These are phyloP conservation scores for Cucurbita ficifolia DNA, from an alignment of 306 rosid species.

Conservation along the genomic window DNA sequence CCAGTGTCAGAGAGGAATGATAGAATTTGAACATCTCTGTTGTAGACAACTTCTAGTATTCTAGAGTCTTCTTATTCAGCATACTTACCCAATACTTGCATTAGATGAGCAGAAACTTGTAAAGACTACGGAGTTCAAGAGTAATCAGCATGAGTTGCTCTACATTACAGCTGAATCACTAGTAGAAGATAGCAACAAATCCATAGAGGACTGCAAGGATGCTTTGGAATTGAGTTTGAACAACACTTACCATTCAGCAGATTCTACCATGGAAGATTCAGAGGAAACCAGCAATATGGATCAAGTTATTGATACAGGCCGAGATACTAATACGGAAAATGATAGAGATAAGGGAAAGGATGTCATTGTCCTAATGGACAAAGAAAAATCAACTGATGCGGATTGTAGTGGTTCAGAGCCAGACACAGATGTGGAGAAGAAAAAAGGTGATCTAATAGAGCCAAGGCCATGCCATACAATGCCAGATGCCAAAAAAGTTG, in stretches of 20 bases:
- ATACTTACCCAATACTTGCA: not conserved
- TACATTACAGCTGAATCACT: slow-evolving; percentile 6
- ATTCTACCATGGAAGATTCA: not conserved
- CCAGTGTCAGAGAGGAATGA: slow-evolving; percentile 6
- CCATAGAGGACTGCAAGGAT: slow-evolving; percentile 11
- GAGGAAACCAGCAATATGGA: not conserved
- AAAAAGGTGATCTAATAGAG: slow-evolving; percentile 10
- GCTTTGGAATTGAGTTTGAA: not conserved
- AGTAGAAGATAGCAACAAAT: slow-evolving; percentile 8
- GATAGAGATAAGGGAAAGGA: slow-evolving; percentile 6
- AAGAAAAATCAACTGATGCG: too few relatives aligned
- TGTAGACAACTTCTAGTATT: not conserved
- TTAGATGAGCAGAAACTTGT: slow-evolving; percentile 22
- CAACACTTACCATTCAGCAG: not conserved
- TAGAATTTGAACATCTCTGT: not conserved
- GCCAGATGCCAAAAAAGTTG: not conserved
- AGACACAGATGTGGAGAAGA: slow-evolving; percentile 9
- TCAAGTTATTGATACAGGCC: not conserved
- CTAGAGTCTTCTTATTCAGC: not conserved
- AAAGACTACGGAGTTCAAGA: slow-evolving; percentile 7
- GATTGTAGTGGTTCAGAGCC: too few relatives aligned
- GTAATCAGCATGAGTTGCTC: slow-evolving; percentile 12
- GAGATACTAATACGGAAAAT: slow-evolving; percentile 17
- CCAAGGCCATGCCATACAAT: not conserved
- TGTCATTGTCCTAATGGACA: too few relatives aligned